Evolutionary conservation across 257 asterid genomes (phyloP).

Genomic region (Echium plantagineum): DNA sequence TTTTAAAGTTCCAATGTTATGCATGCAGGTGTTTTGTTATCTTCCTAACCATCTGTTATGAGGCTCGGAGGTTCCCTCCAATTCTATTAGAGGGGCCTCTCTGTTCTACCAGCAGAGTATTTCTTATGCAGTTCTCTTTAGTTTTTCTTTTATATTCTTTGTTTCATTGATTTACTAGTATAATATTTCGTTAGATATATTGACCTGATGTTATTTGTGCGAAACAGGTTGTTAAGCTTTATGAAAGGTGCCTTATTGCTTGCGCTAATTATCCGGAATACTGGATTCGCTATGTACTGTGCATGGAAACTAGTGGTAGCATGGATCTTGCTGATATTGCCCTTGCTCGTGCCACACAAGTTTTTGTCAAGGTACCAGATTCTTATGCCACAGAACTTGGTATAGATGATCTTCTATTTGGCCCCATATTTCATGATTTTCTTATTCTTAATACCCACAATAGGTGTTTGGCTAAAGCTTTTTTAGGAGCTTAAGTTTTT

Average conservation of each 20-base stretch:
- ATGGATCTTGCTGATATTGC: slow-evolving; percentile 96
- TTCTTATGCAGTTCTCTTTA: slow-evolving; percentile 52
- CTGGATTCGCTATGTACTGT: slow-evolving; percentile 77
- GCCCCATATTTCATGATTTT: too few relatives aligned
- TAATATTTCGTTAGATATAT: slow-evolving; percentile 9
- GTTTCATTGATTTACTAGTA: slow-evolving; percentile 15
- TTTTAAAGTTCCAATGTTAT: slow-evolving; percentile 84
- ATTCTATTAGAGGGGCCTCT: slow-evolving; percentile 82
- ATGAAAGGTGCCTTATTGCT: slow-evolving; percentile 90
- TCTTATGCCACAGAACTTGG: too few relatives aligned
- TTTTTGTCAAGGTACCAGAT: slow-evolving; percentile 67
- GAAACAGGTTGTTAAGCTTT: slow-evolving; percentile 82
- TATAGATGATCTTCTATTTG: too few relatives aligned
- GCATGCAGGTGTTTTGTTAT: slow-evolving; percentile 99
- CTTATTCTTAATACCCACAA: too few relatives aligned
- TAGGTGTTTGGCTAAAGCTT: too few relatives aligned
- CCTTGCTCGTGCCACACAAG: slow-evolving; percentile 90
- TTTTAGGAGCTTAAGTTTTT: too few relatives aligned
- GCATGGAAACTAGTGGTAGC: slow-evolving; percentile 85
- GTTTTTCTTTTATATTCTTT: slow-evolving; percentile 12
- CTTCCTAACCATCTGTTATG: slow-evolving; percentile 97
- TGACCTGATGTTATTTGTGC: slow-evolving; percentile 19
- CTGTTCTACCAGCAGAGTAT: slow-evolving; percentile 75
- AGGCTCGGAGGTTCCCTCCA: slow-evolving; percentile 88
- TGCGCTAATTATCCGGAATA: slow-evolving; percentile 96